Base-by-base conservation (phyloP, 257 asterid genomes). In the Fraxinus pennsylvanica region DNA sequence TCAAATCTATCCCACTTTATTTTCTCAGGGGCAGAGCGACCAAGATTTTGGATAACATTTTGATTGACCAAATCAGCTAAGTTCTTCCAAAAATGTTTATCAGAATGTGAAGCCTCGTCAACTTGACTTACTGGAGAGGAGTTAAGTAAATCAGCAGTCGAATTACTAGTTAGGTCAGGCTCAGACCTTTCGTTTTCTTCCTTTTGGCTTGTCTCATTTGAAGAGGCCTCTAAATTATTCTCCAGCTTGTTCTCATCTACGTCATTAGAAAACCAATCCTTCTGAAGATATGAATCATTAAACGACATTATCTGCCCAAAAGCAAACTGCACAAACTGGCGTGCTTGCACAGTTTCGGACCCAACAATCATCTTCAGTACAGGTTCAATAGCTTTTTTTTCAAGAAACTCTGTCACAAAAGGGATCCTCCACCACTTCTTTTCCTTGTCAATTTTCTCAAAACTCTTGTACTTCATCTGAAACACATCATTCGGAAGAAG, bases 371-470 rank as follows among this genome's bases (percentile, higher is more conserved):
- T 88, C 88, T 90, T 93, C 77, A 96, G 82, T 25, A 96, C 92
- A 78, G 93, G 91, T 77, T 92, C 98, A 61, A 96, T 76, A 33
- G 96, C 94, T 39, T 87, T 82, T 74, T 91, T 96, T 87, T 89
- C 84, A 66, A 96, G 89, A 86, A 96, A 92, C 29, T 96, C 96
- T 15, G 92, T 86, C 69, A 93, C 82, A 41, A 96, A 76, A 38
- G 99, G 99, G 79, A 96, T 93, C 82, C 87, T 91, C 99, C 99
- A 96, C 98, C 97, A 88, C 74, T 89, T 86, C 86, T 92, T 96
- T 87, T 93, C 98, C 59, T 90, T 92, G 7, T 91, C 97, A n/a
- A 96, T 85, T 89, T 90, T 88, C 50, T 90, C 88, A 72, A 96
- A 96, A 81, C 95, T 96, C 90, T 90, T 93, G 87, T 89, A 96